A percentile compares a stretch with the other conserved stretches of the same genome.
Evolutionary conservation across 164 flowering plant species (phyloP).

Genomic region (Berberis thunbergii): DNA sequence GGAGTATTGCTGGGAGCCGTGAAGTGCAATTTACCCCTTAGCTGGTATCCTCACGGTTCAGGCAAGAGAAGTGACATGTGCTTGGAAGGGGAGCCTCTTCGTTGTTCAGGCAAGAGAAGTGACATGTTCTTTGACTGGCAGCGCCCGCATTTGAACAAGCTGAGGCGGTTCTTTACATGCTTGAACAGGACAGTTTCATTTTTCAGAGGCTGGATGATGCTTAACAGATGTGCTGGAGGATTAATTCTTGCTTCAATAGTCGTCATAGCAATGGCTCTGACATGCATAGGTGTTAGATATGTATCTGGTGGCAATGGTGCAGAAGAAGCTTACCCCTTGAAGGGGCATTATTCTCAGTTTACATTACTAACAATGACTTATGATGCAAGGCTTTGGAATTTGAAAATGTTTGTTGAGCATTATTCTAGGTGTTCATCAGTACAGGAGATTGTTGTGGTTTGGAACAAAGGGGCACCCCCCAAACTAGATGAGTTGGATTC

Average conservation of each 20-base stretch:
- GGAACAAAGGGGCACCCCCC: slow-evolving; percentile 88
- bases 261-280: slow-evolving; percentile 28
- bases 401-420: slow-evolving; percentile 84
- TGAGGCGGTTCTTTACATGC: slow-evolving; percentile 50
- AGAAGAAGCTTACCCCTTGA: slow-evolving; percentile 54
- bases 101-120: slow-evolving; percentile 48
- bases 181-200: slow-evolving; percentile 41
- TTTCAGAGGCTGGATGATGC: slow-evolving; percentile 44
- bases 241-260: slow-evolving; percentile 31
- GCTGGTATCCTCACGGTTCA: slow-evolving; percentile 44
- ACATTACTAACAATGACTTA: slow-evolving; percentile 86
- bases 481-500: slow-evolving; percentile 54
- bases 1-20: slow-evolving; percentile 73
- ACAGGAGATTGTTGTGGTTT: slow-evolving; percentile 77
- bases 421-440: slow-evolving; percentile 91
- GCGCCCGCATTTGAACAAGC: slow-evolving; percentile 33
- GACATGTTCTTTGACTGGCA: slow-evolving; percentile 45
- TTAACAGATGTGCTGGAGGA: slow-evolving; percentile 43
- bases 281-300: slow-evolving; percentile 48
- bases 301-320: slow-evolving; percentile 83
- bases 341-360: slow-evolving; percentile 77
- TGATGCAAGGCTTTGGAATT: slow-evolving; percentile 89
- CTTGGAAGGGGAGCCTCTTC: slow-evolving; percentile 33
- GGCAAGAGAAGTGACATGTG: slow-evolving; percentile 54
- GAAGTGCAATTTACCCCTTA: slow-evolving; percentile 59